Conservation (phyloP, 2,329 filamentous ascomycete genomes). For the Pseudogymnoascus sp. region DNA sequence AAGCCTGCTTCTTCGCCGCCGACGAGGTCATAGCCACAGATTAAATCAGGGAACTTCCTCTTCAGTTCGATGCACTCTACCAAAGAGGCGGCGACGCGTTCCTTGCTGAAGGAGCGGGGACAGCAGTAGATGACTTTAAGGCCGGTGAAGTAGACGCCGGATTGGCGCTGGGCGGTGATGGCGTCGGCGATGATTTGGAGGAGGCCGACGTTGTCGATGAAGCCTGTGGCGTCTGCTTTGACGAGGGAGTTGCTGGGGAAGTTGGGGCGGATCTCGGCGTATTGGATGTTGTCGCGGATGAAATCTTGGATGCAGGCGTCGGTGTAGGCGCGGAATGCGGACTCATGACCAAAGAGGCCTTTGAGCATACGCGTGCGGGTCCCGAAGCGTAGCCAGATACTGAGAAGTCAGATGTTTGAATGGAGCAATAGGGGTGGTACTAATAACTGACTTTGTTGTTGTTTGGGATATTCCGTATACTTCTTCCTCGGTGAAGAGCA, state of each 20-base stretch:
- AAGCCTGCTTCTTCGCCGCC: conserved; percentile 55
- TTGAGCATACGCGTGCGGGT: conserved; percentile 65
- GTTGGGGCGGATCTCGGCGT: conserved; percentile 64
- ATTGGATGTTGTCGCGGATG: conserved; percentile 59
- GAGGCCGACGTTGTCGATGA: conserved; percentile 50
- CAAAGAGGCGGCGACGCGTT: conserved; percentile 45
- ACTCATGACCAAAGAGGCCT: conserved; percentile 61
- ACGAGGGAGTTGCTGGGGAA: conserved; percentile 60
- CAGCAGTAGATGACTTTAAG: conserved; percentile 68
- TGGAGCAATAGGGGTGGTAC: background rate
- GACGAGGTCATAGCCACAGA: conserved; percentile 65
- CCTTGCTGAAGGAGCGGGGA: conserved; percentile 49
- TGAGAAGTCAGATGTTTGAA: conserved; percentile 23
- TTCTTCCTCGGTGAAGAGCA: conserved; percentile 55
- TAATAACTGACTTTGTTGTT: conserved; percentile 42
- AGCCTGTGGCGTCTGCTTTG: conserved; percentile 44
- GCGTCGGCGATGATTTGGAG: conserved; percentile 54
- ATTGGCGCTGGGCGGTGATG: conserved; percentile 37
- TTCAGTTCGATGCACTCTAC: conserved; percentile 58
- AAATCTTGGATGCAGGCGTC: conserved; percentile 53
- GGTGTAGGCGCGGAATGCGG: conserved; percentile 56
- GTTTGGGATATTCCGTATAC: conserved; percentile 45
- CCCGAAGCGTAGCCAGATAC: conserved; percentile 57
- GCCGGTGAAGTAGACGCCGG: conserved; percentile 47
- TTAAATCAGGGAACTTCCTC: conserved; percentile 46